Evolutionary conservation across 2,329 filamentous ascomycete species (phyloP), one percentile per base, ranked within the genome.

Genomic region (Aureobasidium vineae): DNA sequence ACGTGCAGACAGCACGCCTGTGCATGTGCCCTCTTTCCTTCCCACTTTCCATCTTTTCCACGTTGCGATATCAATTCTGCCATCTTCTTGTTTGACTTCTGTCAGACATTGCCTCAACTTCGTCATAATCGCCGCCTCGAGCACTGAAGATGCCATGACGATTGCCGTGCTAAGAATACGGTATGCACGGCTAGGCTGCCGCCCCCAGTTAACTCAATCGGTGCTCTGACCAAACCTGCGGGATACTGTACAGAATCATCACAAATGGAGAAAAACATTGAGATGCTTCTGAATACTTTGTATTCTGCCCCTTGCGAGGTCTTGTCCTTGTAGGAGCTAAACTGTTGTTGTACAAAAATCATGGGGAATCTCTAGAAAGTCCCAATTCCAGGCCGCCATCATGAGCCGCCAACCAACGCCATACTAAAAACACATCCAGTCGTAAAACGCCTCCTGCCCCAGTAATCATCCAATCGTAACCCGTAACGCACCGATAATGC

Each of bases 321-420:
- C 41, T 26, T 38, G 43, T 49, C 57, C 54, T 33, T 59, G 54
- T 43, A 26, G 26, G 40, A 59, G 38, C 26, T 59, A 45, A 45
- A 45, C 36, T 28, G 38, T 8, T 57, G 21, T 63, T 40, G 45
- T 63, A 63, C 59, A 63, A 50, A 45, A 60, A 28, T 31, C 31
- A 40, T 38, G 45, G 59, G 33, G 33, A 50, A 63, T 63, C 59
- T 52, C 26, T 50, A 23, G 28, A 40, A 63, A 41, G 23, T 50
- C 45, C 59, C 45, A 28, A 6, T 36, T 16, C 31, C 33, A 54
- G n/a, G 50, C n/a, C 33, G 16, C 28, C 7, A 31, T 38, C 54
- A n/a, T 59, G 26, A 59, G 56, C 57, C 57, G n/a, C 57, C 57
- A 7, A 47, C 57, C 57, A 61, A 61, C 57, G 28, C 57, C 57